phyloP scores from a whole-genome alignment of 805 yeast genomes.

The Lachancea cidri region DNA sequence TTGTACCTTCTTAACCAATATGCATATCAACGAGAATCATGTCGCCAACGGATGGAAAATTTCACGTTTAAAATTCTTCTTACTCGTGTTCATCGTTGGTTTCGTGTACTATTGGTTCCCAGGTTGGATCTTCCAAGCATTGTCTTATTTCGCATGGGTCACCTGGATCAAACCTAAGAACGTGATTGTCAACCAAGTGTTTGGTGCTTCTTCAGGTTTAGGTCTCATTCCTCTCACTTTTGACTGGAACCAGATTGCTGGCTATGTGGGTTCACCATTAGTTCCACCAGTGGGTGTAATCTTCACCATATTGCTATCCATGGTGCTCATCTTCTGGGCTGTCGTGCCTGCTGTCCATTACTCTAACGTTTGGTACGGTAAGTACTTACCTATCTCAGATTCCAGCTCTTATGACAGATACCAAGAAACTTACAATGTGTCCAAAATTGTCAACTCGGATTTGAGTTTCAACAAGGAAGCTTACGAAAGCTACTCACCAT shows the following conservation, averaged over 20 bases:
- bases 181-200: slow-evolving; percentile 56
- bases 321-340: slow-evolving; percentile 49
- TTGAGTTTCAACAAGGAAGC: slow-evolving; percentile 41
- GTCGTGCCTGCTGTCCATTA: slow-evolving; percentile 49
- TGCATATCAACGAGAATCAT: slow-evolving; percentile 19
- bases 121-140: slow-evolving; percentile 51
- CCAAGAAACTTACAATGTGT: slow-evolving; percentile 46
- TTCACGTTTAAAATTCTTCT: slow-evolving; percentile 46
- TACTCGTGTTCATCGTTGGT: slow-evolving; percentile 35
- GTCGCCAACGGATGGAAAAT: slow-evolving; percentile 31
- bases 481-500: slow-evolving; percentile 58
- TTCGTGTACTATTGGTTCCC: slow-evolving; percentile 58
- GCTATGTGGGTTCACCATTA: slow-evolving; percentile 55
- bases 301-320: slow-evolving; percentile 41
- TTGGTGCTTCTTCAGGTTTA: slow-evolving; percentile 57
- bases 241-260: slow-evolving; percentile 53
- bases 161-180: slow-evolving; percentile 48
- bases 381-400: slow-evolving; percentile 53
- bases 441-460: slow-evolving; percentile 41
- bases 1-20: slow-evolving; percentile 19
- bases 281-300: slow-evolving; percentile 52
- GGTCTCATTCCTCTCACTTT: slow-evolving; percentile 63
- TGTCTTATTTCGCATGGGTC: slow-evolving; percentile 50
- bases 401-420: slow-evolving; percentile 47
- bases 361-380: slow-evolving; percentile 53